Percentiles rank a stretch among this genome's conserved stretches.
Conservation (phyloP, 495 filamentous ascomycete genomes). For the Penicillium silybi region DNA sequence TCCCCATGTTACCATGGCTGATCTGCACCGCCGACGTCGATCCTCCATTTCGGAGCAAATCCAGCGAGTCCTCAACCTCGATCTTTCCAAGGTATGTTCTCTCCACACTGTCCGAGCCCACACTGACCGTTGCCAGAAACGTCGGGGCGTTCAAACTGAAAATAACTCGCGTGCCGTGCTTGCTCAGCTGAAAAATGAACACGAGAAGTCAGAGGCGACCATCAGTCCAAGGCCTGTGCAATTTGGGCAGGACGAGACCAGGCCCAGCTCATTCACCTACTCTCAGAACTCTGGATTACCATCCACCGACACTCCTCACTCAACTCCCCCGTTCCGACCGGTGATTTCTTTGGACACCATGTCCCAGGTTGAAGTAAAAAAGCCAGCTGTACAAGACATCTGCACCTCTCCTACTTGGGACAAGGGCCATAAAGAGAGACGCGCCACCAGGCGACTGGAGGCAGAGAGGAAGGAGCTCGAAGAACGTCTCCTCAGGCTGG, state of each 20-base stretch:
- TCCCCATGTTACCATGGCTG: background rate
- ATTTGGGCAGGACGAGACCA: slow-evolving; percentile 12
- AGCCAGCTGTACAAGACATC: slow-evolving; percentile 6
- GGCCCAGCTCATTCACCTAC: slow-evolving; percentile 13
- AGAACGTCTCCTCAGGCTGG: slow-evolving; percentile 31
- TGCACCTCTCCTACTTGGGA: slow-evolving; percentile 19
- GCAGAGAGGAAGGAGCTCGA: slow-evolving; percentile 38
- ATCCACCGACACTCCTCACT: slow-evolving; percentile 15
- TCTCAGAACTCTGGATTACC: slow-evolving; percentile 17
- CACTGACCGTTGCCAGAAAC: slow-evolving; percentile 21
- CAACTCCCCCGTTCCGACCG: slow-evolving; percentile 17
- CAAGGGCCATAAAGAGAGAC: slow-evolving; percentile 27
- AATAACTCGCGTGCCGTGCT: background rate
- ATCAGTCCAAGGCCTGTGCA: background rate
- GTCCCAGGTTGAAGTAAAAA: background rate
- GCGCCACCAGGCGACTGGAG: slow-evolving; percentile 36
- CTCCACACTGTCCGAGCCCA: background rate
- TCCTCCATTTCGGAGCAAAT: slow-evolving; percentile 35
- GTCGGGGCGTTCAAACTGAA: slow-evolving; percentile 4
- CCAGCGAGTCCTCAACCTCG: slow-evolving; percentile 31
- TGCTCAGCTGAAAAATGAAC: background rate
- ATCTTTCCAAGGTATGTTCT: slow-evolving; percentile 27
- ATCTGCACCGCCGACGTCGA: slow-evolving; percentile 26
- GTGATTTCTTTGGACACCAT: background rate
- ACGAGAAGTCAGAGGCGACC: slow-evolving; percentile 7